Base-by-base conservation (phyloP, 2,329 filamentous ascomycete genomes). In the Alternaria sp. region DNA sequence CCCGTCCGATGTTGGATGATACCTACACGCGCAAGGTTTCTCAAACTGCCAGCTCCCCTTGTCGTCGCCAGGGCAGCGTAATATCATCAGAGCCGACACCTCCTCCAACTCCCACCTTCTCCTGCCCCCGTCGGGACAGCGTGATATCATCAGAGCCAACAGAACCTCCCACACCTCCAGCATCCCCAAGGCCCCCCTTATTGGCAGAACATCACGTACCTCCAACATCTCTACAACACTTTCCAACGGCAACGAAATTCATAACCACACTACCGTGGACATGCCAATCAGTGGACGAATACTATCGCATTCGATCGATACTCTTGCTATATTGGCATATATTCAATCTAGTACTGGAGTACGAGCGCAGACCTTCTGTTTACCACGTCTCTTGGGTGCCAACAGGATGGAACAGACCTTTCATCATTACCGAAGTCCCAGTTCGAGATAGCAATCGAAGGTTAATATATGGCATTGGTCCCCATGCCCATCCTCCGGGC, bases 311-410 rank as follows among this genome's bases (percentile, higher is more conserved):
- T 21, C 40, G 17, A 6, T 17, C 44, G 5, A 59, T 54, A 45
- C 11, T 62, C 10, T 21, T 54, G 30, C 56, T 44, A 17, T 62
- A 55, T 26, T 62, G 60, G 56, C 36, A 54, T 10, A 23, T 62
- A 19, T 59, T 62, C 56, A 62, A 54, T 32, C 19, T 54, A 32
- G 25, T 50, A n/a, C 44, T 59, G 7, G 32, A 59, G n/a, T 25
- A 54, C 19, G 28, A 54, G 23, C 13, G n/a, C 17, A 51, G 17
- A 17, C 3, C 15, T 26, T 26, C 17, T 15, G 36, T 54, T 17
- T 13, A 36, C 21, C 51, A 43, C 32, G 10, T 36, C 12, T 0
- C 2, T 15, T 40, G 4, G 21, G 7, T 15, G 2, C 21, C 19
- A 26, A 17, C 8, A 10, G 11, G 21, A 25, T n/a, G 13, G 10